Evolutionary conservation across 139 green algal genomes (phyloP), one percentile per base, ranked within the genome.

Genomic region (Zygnema cylindricum): DNA sequence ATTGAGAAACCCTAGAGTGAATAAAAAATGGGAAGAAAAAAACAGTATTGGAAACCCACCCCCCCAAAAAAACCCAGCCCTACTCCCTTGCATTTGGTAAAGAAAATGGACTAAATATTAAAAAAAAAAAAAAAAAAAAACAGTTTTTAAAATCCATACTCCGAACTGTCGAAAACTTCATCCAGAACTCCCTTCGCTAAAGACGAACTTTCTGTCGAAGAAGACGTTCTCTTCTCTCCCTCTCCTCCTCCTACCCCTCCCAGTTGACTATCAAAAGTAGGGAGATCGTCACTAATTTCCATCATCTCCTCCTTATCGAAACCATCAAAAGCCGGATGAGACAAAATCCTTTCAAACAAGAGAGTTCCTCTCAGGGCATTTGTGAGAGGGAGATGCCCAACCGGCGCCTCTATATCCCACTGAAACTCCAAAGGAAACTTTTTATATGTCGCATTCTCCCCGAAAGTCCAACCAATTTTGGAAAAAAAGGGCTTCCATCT

Each of bases 381-480:
- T 55, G 97, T 99, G 33, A 99, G 94, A 2, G 97, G 97, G 87
- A 99, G 91, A 94, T 99, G 97, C 3, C 97, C 97, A 43, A 94
- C 94, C 22, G 85, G 55, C 2, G 96, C 96, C 2, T 97, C 93
- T 54, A 92, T 79, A 0, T 75, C 93, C 94, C 98, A 99, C 25
- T 87, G 93, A 88, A 98, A 99, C 93, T 98, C 97, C 41, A 90
- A 87, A 22, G 97, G 97, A 95, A 98, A 99, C 89, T 99, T 99
- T 41, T 96, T 95, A 94, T 85, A 88, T 35, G 83, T 87, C 23
- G 38, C 95, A 90, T 97, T 96, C 86, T 98, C 94, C 1, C 94
- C 95, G 36, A 90, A 71, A 11, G 92, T 92, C 98, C 98, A 99
- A 91, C 98, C 95, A 69, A 99, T 98, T 38, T 95, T 89, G 93